A percentile compares a stretch with the other conserved stretches of the same genome.
Evolutionary conservation across 495 filamentous ascomycete genomes (phyloP).

Genomic region (Paragyromitra xinjiangensis): DNA sequence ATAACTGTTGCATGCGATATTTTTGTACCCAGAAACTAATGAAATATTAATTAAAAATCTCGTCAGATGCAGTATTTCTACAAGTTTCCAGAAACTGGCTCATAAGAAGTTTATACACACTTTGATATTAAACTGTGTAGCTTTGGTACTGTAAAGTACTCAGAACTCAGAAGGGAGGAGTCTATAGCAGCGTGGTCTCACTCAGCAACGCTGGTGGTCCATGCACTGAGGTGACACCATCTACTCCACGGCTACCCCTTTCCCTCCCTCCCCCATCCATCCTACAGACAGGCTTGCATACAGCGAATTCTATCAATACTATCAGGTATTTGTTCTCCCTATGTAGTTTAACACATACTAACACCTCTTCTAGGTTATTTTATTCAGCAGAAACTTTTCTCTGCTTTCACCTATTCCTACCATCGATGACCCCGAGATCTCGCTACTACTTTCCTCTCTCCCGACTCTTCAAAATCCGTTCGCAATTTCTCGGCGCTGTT

Average conservation of each 20-base stretch:
- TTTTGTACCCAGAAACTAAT: no score
- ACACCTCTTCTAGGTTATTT: background rate
- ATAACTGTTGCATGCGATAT: no score
- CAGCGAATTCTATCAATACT: background rate
- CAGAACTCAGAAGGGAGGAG: background rate
- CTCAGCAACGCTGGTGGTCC: background rate
- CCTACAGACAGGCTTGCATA: conserved; percentile 10
- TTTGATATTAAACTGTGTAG: no score
- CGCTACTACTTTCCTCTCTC: background rate
- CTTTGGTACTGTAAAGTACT: no score
- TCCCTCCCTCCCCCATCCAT: background rate
- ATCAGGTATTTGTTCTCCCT: conserved; percentile 20
- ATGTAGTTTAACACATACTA: conserved; percentile 1
- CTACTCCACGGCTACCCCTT: background rate
- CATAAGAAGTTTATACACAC: no score
- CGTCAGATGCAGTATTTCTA: no score
- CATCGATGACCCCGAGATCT: background rate
- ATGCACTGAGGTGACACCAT: conserved; percentile 3
- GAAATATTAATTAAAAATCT: no score
- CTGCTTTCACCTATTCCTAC: background rate
- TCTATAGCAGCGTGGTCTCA: conserved; percentile 10
- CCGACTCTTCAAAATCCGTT: background rate
- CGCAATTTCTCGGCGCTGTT: background rate
- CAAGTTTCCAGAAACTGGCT: no score
- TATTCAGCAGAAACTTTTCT: background rate